Evolutionary conservation across 2,329 filamentous ascomycete genomes (phyloP).

Genomic region (Emmonsia crescens): DNA sequence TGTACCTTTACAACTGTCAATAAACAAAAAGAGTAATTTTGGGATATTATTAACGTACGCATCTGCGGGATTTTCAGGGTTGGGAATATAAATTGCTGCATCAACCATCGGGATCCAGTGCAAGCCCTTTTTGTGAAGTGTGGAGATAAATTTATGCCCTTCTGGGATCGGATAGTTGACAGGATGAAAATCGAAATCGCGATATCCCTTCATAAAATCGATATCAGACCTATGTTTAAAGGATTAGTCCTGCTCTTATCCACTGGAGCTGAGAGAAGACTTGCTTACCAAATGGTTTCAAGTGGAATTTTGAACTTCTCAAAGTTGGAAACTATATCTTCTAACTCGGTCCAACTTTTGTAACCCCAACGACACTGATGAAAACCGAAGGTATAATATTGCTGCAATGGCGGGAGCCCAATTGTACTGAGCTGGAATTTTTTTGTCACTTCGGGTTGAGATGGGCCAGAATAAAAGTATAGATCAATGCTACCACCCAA

Average conservation of each 20-base stretch:
- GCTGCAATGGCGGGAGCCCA: conserved; percentile 65
- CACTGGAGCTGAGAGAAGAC: not conserved
- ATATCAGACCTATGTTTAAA: conserved; percentile 29
- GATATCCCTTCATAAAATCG: conserved; percentile 50
- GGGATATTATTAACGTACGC: conserved; percentile 37
- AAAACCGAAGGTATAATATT: conserved; percentile 71
- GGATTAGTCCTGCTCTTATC: not conserved
- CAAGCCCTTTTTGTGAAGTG: conserved; percentile 43
- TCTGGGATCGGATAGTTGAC: conserved; percentile 41
- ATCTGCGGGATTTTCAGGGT: conserved; percentile 57
- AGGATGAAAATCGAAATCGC: conserved; percentile 48
- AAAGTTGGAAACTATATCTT: conserved; percentile 46
- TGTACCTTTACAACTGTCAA: conserved; percentile 39
- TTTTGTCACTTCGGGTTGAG: conserved; percentile 55
- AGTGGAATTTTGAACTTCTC: conserved; percentile 47
- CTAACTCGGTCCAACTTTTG: conserved; percentile 56
- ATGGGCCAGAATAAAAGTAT: conserved; percentile 67
- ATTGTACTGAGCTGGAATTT: conserved; percentile 58
- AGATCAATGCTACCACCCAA: conserved; percentile 69
- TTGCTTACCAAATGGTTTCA: conserved; percentile 37
- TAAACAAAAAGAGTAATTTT: conserved; percentile 2
- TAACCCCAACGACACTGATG: conserved; percentile 83
- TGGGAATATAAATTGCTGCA: conserved; percentile 58
- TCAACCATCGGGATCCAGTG: conserved; percentile 54
- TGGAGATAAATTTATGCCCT: conserved; percentile 42